Evolutionary conservation across 192 early-diverging fungal genomes (phyloP).

Genomic region (Diversispora eburnea): DNA sequence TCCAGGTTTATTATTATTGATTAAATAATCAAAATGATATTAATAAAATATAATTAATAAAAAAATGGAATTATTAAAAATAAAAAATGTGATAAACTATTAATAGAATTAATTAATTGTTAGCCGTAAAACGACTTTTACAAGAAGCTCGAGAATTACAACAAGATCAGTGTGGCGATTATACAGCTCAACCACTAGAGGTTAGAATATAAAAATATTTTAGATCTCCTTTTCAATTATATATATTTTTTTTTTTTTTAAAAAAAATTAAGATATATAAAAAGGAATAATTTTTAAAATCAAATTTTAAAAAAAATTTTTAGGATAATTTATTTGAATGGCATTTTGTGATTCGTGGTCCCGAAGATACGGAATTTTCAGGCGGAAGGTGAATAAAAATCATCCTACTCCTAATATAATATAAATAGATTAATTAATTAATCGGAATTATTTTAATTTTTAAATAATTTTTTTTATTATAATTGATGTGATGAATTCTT

Average conservation of each 20-base stretch:
- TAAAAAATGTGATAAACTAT: too few relatives aligned
- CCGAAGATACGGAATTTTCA: slow-evolving; percentile 78
- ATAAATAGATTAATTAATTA: too few relatives aligned
- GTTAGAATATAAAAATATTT: slow-evolving; percentile 30
- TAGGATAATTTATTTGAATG: slow-evolving; percentile 94
- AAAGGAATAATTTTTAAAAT: neutral
- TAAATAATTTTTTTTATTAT: too few relatives aligned
- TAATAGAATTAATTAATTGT: too few relatives aligned
- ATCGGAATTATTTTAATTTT: too few relatives aligned
- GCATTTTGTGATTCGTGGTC: slow-evolving; percentile 94
- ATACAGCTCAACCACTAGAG: slow-evolving; percentile 68
- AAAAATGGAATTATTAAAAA: neutral
- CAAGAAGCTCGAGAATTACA: slow-evolving; percentile 72
- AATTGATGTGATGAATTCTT: neutral
- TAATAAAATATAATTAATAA: neutral
- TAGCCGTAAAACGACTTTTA: slow-evolving; percentile 79
- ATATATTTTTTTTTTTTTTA: too few relatives aligned
- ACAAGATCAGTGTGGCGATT: slow-evolving; percentile 65
- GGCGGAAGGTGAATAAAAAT: slow-evolving; percentile 56
- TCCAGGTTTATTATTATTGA: neutral
- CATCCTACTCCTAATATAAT: too few relatives aligned
- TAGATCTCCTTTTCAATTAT: neutral
- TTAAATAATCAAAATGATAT: neutral
- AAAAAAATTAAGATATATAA: neutral
- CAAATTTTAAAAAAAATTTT: neutral